phyloP scores from a whole-genome alignment of 495 filamentous ascomycete genomes.

The Aspergillus wentii region DNA sequence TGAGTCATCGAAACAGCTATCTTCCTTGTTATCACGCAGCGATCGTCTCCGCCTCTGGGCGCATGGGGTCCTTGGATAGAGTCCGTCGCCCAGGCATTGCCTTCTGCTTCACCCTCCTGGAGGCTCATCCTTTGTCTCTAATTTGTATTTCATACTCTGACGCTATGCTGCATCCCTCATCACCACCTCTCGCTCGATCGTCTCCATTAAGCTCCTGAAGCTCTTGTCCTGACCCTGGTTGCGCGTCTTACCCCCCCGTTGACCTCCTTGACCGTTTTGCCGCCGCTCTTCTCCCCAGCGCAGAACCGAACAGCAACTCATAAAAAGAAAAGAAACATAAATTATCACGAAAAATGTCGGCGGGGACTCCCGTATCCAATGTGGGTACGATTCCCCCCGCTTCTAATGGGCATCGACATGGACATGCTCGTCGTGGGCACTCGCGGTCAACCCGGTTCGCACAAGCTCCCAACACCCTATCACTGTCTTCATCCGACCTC shows the following conservation, averaged over 20 bases:
- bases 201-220: constrained; percentile 16
- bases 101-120: too few species aligned
- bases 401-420: constrained; percentile 23
- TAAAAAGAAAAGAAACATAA: too few species aligned
- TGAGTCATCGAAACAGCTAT: background rate
- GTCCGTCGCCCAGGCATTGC: too few species aligned
- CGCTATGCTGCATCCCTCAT: constrained; percentile 15
- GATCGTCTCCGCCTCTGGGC: background rate
- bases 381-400: constrained; percentile 25
- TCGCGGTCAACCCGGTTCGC: constrained; percentile 32
- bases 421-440: constrained; percentile 38
- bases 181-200: constrained; percentile 9
- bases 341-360: constrained; percentile 34
- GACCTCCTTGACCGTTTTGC: constrained; percentile 3
- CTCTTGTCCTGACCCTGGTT: constrained; percentile 10
- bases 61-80: too few species aligned
- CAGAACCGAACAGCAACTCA: too few species aligned
- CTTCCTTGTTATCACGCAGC: background rate
- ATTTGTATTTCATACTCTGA: too few species aligned
- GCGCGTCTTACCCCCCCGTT: constrained; percentile 1
- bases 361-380: constrained; percentile 25
- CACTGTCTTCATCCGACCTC: constrained; percentile 17
- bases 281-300: constrained; percentile 3
- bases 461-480: constrained; percentile 27
- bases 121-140: too few species aligned